Evolutionary conservation across 2,329 filamentous ascomycete genomes (phyloP), one percentile per base, ranked within the genome.

Genomic region (Colletotrichum sp.): DNA sequence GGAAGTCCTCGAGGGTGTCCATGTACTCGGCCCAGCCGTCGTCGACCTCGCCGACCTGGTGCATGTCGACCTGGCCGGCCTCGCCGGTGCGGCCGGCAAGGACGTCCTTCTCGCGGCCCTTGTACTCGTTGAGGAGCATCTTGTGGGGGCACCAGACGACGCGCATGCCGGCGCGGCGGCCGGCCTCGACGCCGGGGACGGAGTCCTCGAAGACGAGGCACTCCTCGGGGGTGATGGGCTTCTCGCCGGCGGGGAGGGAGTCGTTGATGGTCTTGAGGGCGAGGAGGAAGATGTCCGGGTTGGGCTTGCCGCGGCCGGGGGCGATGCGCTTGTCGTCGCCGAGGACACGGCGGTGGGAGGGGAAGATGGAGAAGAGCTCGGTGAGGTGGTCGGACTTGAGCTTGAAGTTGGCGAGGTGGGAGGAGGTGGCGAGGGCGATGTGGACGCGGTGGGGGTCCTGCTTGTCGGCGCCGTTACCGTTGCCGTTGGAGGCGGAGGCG

Each of bases 121-220:
- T 87, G 80, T 95, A 98, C 83, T 96, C 94, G 68, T 91, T 88
- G 85, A 94, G 88, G 68, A 99, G 86, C 81, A 92, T 94, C 1
- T 92, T 91, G 85, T 98, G 96, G 28, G 97, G 97, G 79, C 92
- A 94, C 97, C 97, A 99, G 2, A 98, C 89, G 15, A 97, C 96
- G 78, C 96, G 92, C 96, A 98, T 98, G 0, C 96, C 96, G 0
- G 97, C 97, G 78, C 97, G 91, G 69, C 97, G 89, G 6, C 96
- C 97, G 3, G 95, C 92, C 85, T 99, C 97, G 4, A 98, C 95
- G 6, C 97, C 97, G 0, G 96, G 95, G 2, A 98, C 96, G 61
- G 94, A 95, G 84, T 99, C 97, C 85, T 99, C 97, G 80, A 99
- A 98, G 0, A 98, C 97, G 18, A 99, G 88, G 82, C 97, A 98